Evolutionary conservation across 2,329 filamentous ascomycete genomes (phyloP).

Genomic region (Arthrobotrys megalospora): DNA sequence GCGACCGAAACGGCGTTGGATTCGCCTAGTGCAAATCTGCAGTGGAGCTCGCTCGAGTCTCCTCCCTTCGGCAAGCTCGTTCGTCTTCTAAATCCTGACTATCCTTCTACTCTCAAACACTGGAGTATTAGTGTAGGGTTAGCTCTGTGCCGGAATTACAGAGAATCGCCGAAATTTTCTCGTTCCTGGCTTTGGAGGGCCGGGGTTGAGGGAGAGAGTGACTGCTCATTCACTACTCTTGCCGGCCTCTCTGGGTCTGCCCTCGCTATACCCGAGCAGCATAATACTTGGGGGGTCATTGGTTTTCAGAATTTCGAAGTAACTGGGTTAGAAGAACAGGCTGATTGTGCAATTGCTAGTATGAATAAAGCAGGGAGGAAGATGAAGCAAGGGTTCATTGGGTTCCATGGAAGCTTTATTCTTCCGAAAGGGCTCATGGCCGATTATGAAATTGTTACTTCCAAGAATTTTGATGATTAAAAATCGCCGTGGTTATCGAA

Average conservation of each 20-base stretch:
- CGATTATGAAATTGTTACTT: not conserved
- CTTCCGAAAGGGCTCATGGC: not conserved
- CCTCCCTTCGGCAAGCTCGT: not conserved
- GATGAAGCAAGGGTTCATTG: not conserved
- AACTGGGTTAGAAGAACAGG: not conserved
- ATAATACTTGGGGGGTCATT: not conserved
- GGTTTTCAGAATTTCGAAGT: constrained; percentile 12
- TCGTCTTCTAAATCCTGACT: not conserved
- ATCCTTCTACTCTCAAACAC: not conserved
- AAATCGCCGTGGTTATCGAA: no score
- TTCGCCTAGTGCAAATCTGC: not conserved
- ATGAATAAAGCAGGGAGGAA: not conserved
- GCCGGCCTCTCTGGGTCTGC: not conserved
- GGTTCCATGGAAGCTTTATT: constrained; percentile 7
- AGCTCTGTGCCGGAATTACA: not conserved
- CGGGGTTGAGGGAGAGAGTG: not conserved
- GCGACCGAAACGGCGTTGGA: not conserved
- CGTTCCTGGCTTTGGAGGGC: constrained; percentile 8
- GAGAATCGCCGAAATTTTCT: not conserved
- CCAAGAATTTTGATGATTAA: no score
- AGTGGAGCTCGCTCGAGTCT: not conserved
- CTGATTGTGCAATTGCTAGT: not conserved
- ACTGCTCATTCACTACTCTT: not conserved
- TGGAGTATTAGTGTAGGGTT: not conserved
- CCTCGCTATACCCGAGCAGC: not conserved